Evolutionary conservation across 2,329 filamentous ascomycete genomes (phyloP), one percentile per base, ranked within the genome.

Genomic region (Aureobasidium sp.): DNA sequence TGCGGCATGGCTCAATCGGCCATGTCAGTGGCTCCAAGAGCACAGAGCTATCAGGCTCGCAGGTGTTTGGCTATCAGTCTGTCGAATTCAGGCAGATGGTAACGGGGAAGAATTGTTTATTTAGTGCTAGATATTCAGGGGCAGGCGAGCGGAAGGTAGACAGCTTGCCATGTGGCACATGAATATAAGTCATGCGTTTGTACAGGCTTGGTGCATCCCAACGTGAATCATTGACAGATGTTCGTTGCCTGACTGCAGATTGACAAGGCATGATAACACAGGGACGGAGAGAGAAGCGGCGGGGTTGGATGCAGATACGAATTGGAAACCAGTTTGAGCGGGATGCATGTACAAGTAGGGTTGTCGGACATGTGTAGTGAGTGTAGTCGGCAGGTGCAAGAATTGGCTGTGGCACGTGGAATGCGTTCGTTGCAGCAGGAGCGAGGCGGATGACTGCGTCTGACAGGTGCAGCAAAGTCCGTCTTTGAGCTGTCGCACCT

Each of bases 21-120:
- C 57, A 60, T 60, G 57, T 60, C n/a, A 60, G 57, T 33, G 27
- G 54, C 33, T 44, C 19, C 19, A 19, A 33, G 39, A 58, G 54
- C 54, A 48, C 19, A 29, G 57, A 45, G 45, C 57, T 60, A 50
- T 60, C 42, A 60, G 57, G 57, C 57, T 50, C 57, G 50, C 57
- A 8, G 57, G 57, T 50, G 57, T 60, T 60, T 60, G 57, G 57
- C 45, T 42, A 60, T 33, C 44, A 42, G 27, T 3, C 24, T 49
- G 57, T 47, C 35, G 40, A n/a, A n/a, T 33, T 48, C 14, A 17
- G 42, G 42, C 40, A 59, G 54, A 29, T 48, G 54, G 54, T 59
- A 19, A 31, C 45, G 24, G 53, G 53, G 29, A 54, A 24, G 17
- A 12, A n/a, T 42, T 27, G 37, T 29, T 35, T 44, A 33, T 57